Percentiles rank a stretch among this genome's conserved stretches.
Conservation (phyloP, 768 basidiomycete species). For the Mycena belliarum region DNA sequence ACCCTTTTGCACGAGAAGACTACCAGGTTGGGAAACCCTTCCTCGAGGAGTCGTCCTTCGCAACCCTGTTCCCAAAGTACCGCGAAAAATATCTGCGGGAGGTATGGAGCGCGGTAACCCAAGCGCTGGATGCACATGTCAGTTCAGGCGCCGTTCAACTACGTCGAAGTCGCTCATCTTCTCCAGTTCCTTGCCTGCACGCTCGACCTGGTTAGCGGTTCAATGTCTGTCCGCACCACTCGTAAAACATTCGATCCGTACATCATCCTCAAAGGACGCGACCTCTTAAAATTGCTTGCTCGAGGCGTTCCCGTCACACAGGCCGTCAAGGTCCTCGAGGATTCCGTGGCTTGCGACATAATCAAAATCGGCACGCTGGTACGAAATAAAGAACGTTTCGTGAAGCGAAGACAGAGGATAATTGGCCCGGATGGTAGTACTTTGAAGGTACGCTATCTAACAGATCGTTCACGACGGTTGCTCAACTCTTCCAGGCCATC, state of each 20-base stretch:
- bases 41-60: slow-evolving; percentile 95
- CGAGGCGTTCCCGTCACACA: slow-evolving; percentile 85
- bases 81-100: slow-evolving; percentile 95
- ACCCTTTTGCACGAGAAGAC: slow-evolving; percentile 71
- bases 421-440: slow-evolving; percentile 98
- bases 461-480: neutral
- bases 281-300: slow-evolving; percentile 93
- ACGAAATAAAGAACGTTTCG: slow-evolving; percentile 94
- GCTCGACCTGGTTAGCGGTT: slow-evolving; percentile 93
- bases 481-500: slow-evolving; percentile 67
- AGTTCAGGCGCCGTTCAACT: slow-evolving; percentile 14
- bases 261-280: slow-evolving; percentile 92
- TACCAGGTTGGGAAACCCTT: slow-evolving; percentile 78
- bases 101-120: slow-evolving; percentile 90
- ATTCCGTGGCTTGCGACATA: slow-evolving; percentile 90
- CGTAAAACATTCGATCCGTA: slow-evolving; percentile 98
- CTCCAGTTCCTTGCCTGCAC: slow-evolving; percentile 83
- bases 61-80: slow-evolving; percentile 97
- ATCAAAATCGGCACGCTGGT: slow-evolving; percentile 97
- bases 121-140: slow-evolving; percentile 80
- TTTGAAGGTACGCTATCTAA: slow-evolving; percentile 65
- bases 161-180: slow-evolving; percentile 3
- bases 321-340: slow-evolving; percentile 88
- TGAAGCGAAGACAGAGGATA: slow-evolving; percentile 93
- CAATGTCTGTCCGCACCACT: slow-evolving; percentile 96